Base-by-base conservation (phyloP, 306 rosid genomes). In the Astragalus glycyphyllos region DNA sequence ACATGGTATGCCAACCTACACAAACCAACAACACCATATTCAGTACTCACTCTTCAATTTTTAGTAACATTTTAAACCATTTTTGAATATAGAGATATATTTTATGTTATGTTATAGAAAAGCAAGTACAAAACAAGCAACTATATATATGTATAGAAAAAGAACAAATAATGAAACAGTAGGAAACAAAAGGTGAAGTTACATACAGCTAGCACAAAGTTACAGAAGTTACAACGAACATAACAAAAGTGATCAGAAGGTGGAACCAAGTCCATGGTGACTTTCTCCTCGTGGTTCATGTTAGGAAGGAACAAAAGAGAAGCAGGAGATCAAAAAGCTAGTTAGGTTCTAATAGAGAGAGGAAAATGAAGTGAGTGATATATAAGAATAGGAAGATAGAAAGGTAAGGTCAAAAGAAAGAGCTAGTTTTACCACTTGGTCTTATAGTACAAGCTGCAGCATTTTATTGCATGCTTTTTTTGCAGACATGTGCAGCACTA, bases 151-250 rank as follows among this genome's bases (percentile, higher is more conserved):
- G 11, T 42, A 42, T 42, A 42, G 11, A 5, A 53, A 55, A 5
- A 6, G 12, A 55, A 2, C 4, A 42, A 1, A 42, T 0, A 0
- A 42, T 42, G 48, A 40, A 40, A 7, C 45, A 40, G 11, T 8
- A 40, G 9, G 45, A 40, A 40, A 40, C 11, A 40, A 40, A 51
- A 65, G 67, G 69, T n/a, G 53, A 37, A 58, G 45, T 42, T 76
- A 88, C 34, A 55, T 76, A 83, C 99, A 86, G 97, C 97, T 20
- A 94, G 99, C 74, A 94, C 91, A 41, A 97, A 89, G 96, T 80
- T 87, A 82, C 99, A 94, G 81, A 91, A 94, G 87, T 89, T 91
- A 91, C 99, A 94, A 64, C 96, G 92, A 49, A 91, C 97, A 53
- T 94, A 94, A 84, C 99, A 94, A 76, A 91, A 90, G 41, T 94